Evolutionary conservation across 768 basidiomycete genomes (phyloP), one percentile per base, ranked within the genome.

Genomic region (Filobasidium wieringae): DNA sequence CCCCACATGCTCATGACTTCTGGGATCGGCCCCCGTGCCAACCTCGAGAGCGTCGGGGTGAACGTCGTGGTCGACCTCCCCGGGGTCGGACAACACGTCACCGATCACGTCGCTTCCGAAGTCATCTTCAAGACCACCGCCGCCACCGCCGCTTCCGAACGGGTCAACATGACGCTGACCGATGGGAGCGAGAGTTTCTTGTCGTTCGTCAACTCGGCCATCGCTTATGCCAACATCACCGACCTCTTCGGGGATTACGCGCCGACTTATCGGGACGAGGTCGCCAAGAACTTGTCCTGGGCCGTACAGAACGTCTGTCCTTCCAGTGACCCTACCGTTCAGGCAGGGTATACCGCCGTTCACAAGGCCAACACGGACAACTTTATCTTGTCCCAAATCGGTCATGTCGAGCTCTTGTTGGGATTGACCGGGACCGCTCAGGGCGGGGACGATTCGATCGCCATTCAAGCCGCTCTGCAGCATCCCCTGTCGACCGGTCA

Each of bases 71-170:
- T 80, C 6, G 81, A 88, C 63, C 79, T 85, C 1, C 83, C 85
- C 0, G 82, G 82, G 11, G 87, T 91, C 19, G 88, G 88, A 14
- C 75, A 79, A 8, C 79, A 88, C 68, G 78, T 90, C 17, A 75
- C 79, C 43, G 88, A 90, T 66, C 88, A 89, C 62, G 62, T 72
- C 75, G 75, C 75, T 57, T 68, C 76, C 14, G 62, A 74, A 58
- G 70, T 78, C 19, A 62, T 71, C 22, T 78, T 70, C 68, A 74
- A 72, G 51, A 77, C 78, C 12, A 66, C 63, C 19, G 74, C 66
- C 9, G 67, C 75, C 26, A 78, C 77, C 2, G 77, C 77, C 7
- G 75, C 71, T 12, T 68, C 71, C 19, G 61, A 74, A 59, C 63
- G 61, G 24, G 58, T 65, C n/a, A 69, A 72, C 55, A 60, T 63